Evolutionary conservation across 176 grass and related monocot genomes (phyloP), one percentile per base, ranked within the genome.

Genomic region (Hsuehochloa calcarea): DNA sequence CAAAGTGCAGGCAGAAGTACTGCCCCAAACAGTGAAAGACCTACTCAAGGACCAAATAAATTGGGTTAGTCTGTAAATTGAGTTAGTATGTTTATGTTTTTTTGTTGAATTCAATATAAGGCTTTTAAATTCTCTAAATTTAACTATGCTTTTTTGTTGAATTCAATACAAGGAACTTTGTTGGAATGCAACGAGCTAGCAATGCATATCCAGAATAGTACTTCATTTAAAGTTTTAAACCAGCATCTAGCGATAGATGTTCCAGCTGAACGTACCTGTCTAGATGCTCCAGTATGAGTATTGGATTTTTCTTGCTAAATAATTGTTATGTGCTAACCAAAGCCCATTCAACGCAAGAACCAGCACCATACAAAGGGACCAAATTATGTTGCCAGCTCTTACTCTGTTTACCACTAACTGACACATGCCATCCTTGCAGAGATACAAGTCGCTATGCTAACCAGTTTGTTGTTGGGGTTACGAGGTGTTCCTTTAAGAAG

Each of bases 21-120:
- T 95, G 92, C 62, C 90, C 95, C 6, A 94, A 97, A 69, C 95
- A 97, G 20, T 97, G 90, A 71, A 97, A 97, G 14, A 97, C 92
- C 95, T 97, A 60, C 23, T 10, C 79, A 72, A 29, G 65, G n/a
- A n/a, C n/a, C n/a, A n/a, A n/a, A n/a, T n/a, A n/a, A n/a, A n/a
- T 34, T 34, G 31, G 3, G 31, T 34, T 34, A 34, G 31, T 34
- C 31, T 34, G 31, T 34, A 34, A 34, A 34, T 34, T 34, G 31
- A 34, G 31, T 34, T 34, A 2, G 31, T 34, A 34, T 34, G 31
- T 34, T 34, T 34, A 34, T 34, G 38, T 40, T 6, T 40, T 40
- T 40, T 40, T 40, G 38, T 40, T 40, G 38, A 40, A 40, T 40
- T 40, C 38, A 40, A 40, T 40, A 43, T 43, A 43, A 43, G 40